Percentiles rank a stretch among this genome's conserved stretches.
These are phyloP conservation scores for Paramecium tetraurelia DNA, from an alignment of 73 alveolate genomes.

Conservation along the genomic window DNA sequence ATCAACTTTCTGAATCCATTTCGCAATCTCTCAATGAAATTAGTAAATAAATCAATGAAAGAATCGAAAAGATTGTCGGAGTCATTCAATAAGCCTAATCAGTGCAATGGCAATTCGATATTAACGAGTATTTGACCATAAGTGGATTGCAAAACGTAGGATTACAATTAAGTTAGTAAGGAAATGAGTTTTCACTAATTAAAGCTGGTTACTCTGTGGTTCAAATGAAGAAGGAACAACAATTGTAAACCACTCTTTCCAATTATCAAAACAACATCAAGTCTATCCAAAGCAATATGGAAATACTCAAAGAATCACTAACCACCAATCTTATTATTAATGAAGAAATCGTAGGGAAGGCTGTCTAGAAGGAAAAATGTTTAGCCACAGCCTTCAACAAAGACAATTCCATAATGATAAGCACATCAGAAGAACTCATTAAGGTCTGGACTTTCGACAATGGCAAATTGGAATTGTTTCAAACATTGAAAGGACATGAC, in stretches of 20 bases:
- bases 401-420: not conserved
- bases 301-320: not conserved
- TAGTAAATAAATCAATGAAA: not conserved
- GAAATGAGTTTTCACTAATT: not conserved
- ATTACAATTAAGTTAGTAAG: not conserved
- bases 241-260: not conserved
- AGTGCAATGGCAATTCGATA: not conserved
- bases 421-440: not conserved
- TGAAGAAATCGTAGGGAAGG: not conserved
- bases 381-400: not conserved
- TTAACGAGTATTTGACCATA: not conserved
- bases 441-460: not conserved
- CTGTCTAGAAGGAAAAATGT: not conserved
- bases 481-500: not conserved
- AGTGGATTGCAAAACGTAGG: not conserved
- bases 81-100: not conserved
- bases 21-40: not conserved
- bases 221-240: not conserved
- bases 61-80: not conserved
- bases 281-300: not conserved
- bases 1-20: not conserved
- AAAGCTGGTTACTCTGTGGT: constrained; percentile 18
- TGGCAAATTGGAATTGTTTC: not conserved
- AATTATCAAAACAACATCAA: not conserved
- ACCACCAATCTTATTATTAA: not conserved